A percentile compares a stretch with the other conserved stretches of the same genome.
These are phyloP conservation scores for Luffa acutangula DNA, from an alignment of 306 rosid species.

Conservation along the genomic window DNA sequence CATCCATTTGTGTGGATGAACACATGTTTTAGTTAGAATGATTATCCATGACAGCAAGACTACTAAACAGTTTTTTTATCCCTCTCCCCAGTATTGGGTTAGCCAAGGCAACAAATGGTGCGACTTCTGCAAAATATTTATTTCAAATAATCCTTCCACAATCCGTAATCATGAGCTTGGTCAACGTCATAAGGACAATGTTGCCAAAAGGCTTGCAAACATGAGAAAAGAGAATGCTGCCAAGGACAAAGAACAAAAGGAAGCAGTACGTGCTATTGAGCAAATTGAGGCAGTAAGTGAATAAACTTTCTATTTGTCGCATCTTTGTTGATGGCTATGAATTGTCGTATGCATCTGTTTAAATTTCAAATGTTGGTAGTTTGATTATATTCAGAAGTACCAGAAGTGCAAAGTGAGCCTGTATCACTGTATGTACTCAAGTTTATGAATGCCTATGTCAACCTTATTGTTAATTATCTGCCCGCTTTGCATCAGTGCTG, in stretches of 20 bases:
- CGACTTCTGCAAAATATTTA: slow-evolving; percentile 81
- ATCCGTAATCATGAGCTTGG: slow-evolving; percentile 94
- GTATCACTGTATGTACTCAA: not conserved
- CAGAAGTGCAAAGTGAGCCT: not conserved
- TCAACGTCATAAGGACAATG: slow-evolving; percentile 78
- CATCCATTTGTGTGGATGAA: not conserved
- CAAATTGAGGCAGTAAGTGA: slow-evolving; percentile 82
- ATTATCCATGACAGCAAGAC: not conserved
- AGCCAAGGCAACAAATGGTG: slow-evolving; percentile 99
- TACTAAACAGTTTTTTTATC: not conserved
- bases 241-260: slow-evolving; percentile 79
- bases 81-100: slow-evolving; percentile 72
- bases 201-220: slow-evolving; percentile 66
- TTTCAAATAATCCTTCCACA: slow-evolving; percentile 77
- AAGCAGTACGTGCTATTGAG: slow-evolving; percentile 49
- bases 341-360: not conserved
- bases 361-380: not conserved
- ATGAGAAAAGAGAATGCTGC: slow-evolving; percentile 84
- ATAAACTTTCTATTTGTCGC: not conserved
- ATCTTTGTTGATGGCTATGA: not conserved
- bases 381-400: not conserved
- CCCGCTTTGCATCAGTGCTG: not conserved
- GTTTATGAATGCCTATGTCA: not conserved
- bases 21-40: not conserved
- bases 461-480: not conserved